These are phyloP conservation scores for Rhynchosporium agropyri DNA, from an alignment of 2,329 filamentous ascomycete genomes.

Conservation along the genomic window DNA sequence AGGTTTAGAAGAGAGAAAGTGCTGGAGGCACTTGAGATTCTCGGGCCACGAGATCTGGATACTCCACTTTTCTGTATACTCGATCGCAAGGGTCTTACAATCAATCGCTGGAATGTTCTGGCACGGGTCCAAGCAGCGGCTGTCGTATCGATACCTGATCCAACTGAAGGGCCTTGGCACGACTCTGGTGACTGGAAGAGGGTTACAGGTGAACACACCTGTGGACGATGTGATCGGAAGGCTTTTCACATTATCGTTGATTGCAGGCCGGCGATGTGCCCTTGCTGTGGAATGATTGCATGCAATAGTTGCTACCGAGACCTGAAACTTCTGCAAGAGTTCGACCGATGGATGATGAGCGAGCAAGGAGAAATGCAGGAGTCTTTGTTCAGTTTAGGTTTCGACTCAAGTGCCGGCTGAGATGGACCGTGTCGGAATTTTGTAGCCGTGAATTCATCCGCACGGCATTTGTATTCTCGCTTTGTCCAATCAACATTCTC, in stretches of 20 bases:
- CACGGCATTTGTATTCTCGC: too few species aligned
- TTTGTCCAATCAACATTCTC: too few species aligned
- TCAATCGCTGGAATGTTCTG: conserved; percentile 34
- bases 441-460: not conserved
- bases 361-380: conserved; percentile 16
- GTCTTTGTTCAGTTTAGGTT: conserved; percentile 26
- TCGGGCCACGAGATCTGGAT: conserved; percentile 31
- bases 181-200: conserved; percentile 32
- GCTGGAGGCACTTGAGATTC: conserved; percentile 30
- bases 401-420: conserved; percentile 15
- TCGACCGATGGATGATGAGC: conserved; percentile 27
- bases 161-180: conserved; percentile 33
- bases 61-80: conserved; percentile 31
- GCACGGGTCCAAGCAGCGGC: conserved; percentile 23
- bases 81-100: conserved; percentile 28
- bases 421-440: conserved; percentile 7
- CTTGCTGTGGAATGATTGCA: conserved; percentile 29
- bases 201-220: conserved; percentile 30
- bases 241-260: conserved; percentile 34
- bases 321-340: conserved; percentile 31
- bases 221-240: conserved; percentile 31
- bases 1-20: conserved; percentile 19
- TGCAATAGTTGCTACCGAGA: conserved; percentile 33
- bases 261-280: conserved; percentile 33
- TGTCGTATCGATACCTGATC: conserved; percentile 8